Evolutionary conservation across 495 filamentous ascomycete genomes (phyloP), one percentile per base, ranked within the genome.

Genomic region (Talaromyces adpressus): DNA sequence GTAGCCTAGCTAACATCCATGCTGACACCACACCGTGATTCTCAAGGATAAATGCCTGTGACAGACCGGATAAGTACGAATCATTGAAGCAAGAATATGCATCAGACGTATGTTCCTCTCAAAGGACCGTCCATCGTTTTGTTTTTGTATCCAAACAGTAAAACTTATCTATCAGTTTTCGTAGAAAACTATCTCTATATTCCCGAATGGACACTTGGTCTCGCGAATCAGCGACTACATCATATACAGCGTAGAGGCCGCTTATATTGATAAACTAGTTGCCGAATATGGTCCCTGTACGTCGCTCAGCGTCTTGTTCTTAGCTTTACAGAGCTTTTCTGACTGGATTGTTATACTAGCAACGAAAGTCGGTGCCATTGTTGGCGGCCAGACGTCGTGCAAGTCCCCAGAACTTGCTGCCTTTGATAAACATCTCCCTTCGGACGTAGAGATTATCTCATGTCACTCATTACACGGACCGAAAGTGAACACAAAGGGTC

Each of bases 401-500:
- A 98, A 98, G 79, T 92, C 92, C 57, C 94, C 93, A 3, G 94
- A 98, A 75, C 93, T 98, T 67, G 87, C 87, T 45, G 93, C 93
- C 1, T 97, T 98, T 71, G 92, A 97, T 67, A 85, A 87, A 65
- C 82, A 97, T 75, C 85, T 98, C 18, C 95, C 94, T 3, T 62
- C 71, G 45, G 94, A 98, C 74, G 91, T 96, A 69, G 88, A 96
- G 68, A 96, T 98, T 65, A 85, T 98, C 62, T 97, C 93, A 1
- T 97, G 92, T 73, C 94, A 98, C 79, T 98, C 95, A 34, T 85
- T 98, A 25, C 95, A 98, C 72, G 94, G 94, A 0, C 94, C 94
- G 27, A 90, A 85, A 66, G 91, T 98, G 65, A 90, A 97, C 70
- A 85, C 92, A 9, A 85, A 81, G 65, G 90, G 88, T 29, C 94